These are phyloP conservation scores for Sesbania bispinosa DNA, from an alignment of 306 rosid species.

Conservation along the genomic window DNA sequence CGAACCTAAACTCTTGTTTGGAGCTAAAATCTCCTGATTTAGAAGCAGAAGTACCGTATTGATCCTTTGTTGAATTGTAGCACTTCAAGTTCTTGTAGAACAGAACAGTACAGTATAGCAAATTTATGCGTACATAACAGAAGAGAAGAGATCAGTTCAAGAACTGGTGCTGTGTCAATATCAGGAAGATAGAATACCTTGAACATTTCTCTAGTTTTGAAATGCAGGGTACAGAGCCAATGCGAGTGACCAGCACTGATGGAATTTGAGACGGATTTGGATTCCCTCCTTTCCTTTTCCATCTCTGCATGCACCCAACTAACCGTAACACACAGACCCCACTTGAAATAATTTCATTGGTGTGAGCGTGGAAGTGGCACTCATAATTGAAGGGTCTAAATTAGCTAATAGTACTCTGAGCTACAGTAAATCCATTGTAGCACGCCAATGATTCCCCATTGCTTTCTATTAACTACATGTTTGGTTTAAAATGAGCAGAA, in stretches of 20 bases:
- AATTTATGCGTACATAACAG: not conserved
- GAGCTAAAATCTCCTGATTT: not conserved
- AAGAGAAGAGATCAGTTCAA: too few relatives aligned
- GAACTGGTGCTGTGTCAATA: not conserved
- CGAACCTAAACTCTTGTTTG: too few relatives aligned
- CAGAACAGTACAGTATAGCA: not conserved
- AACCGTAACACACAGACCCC: too few relatives aligned
- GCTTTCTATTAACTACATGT: too few relatives aligned
- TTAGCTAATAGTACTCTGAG: too few relatives aligned
- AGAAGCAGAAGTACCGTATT: not conserved
- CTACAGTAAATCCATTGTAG: not conserved
- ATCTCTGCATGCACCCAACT: constrained; percentile 2
- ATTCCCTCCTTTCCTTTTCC: constrained; percentile 10
- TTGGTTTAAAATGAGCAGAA: too few relatives aligned
- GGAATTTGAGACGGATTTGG: not conserved
- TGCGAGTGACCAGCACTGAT: too few relatives aligned
- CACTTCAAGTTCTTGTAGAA: not conserved
- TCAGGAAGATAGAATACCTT: not conserved
- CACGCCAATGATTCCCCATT: too few relatives aligned
- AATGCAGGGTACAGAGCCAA: too few relatives aligned
- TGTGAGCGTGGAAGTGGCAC: not conserved
- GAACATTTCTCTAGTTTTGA: not conserved
- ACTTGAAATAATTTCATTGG: not conserved
- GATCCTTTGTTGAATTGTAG: not conserved
- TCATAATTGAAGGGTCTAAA: not conserved